phyloP scores from a whole-genome alignment of 1,284 basidiomycete species.

The Ustilago crameri region DNA sequence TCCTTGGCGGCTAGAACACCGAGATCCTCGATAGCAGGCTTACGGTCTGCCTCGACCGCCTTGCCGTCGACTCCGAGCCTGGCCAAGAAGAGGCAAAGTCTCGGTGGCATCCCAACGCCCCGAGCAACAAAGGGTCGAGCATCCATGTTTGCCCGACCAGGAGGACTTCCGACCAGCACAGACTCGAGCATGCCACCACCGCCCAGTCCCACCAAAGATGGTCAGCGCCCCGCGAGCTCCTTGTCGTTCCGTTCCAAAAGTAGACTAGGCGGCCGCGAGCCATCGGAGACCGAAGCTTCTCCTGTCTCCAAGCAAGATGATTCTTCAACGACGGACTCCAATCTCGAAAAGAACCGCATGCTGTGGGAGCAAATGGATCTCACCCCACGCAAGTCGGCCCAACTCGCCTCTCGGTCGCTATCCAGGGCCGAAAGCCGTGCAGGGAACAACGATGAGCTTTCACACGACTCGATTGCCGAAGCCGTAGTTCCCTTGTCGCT shows the following conservation, averaged over 20 bases:
- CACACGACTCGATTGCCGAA: constrained; percentile 46
- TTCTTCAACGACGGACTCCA: constrained; percentile 17
- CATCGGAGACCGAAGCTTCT: constrained; percentile 24
- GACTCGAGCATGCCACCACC: constrained; percentile 51
- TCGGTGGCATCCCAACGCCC: constrained; percentile 45
- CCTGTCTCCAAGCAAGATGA: constrained; percentile 17
- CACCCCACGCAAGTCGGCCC: constrained; percentile 44
- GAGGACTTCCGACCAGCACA: constrained; percentile 16
- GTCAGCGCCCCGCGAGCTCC: constrained; percentile 28
- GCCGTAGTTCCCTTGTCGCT: constrained; percentile 60
- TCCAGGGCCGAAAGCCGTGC: constrained; percentile 46
- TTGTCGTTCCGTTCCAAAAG: constrained; percentile 46
- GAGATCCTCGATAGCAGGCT: constrained; percentile 30
- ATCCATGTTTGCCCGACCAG: constrained; percentile 49
- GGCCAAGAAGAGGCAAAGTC: constrained; percentile 45
- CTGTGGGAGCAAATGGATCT: constrained; percentile 57
- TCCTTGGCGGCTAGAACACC: constrained; percentile 32
- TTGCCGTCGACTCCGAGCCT: constrained; percentile 26
- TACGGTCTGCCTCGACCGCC: constrained; percentile 21
- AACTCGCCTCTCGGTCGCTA: constrained; percentile 33
- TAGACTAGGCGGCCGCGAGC: constrained; percentile 30
- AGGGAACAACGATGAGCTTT: constrained; percentile 22
- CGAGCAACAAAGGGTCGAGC: constrained; percentile 48
- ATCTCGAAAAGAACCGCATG: constrained; percentile 71
- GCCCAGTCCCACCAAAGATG: constrained; percentile 46